These are phyloP conservation scores for Fomitopsis pinicola DNA, from an alignment of 1,284 basidiomycete species.

Conservation along the genomic window DNA sequence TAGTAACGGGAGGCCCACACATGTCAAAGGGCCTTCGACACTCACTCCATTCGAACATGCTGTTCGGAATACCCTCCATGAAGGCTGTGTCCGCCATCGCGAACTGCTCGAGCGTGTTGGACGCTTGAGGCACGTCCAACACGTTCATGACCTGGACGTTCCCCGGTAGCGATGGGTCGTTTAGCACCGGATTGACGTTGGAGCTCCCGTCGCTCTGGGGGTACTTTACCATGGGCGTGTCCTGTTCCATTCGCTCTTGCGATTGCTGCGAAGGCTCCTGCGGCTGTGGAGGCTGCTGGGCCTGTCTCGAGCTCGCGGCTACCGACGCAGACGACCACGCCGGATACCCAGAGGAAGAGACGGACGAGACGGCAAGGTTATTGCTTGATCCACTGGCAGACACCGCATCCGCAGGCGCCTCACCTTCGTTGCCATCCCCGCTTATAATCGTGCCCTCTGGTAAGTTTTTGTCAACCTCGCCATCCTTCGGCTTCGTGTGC, in stretches of 20 bases:
- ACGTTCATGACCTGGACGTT: conserved; percentile 75
- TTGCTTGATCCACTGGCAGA: conserved; percentile 20
- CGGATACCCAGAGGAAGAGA: conserved; percentile 11
- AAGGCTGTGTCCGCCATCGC: conserved; percentile 68
- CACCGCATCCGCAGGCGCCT: conserved; percentile 33
- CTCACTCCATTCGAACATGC: conserved; percentile 86
- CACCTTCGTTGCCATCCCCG: conserved; percentile 46
- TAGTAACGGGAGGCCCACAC: not conserved
- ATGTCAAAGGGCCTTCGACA: conserved; percentile 9
- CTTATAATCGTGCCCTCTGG: conserved; percentile 62
- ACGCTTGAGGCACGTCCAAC: conserved; percentile 53
- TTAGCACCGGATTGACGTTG: conserved; percentile 62
- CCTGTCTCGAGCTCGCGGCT: conserved; percentile 4
- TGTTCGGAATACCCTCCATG: conserved; percentile 78
- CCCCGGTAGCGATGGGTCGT: conserved; percentile 30
- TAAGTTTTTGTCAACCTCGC: conserved; percentile 50
- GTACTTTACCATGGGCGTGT: conserved; percentile 46
- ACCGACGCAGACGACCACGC: conserved; percentile 9
- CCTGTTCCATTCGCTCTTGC: conserved; percentile 11
- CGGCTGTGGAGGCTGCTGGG: conserved; percentile 3
- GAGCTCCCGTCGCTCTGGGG: conserved; percentile 38
- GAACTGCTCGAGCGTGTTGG: conserved; percentile 54
- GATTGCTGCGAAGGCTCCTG: conserved; percentile 1
- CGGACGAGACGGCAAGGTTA: conserved; percentile 27
- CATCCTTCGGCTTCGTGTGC: conserved; percentile 43